These are phyloP conservation scores for Chlamydomonas schloesseri DNA, from an alignment of 139 green algal genomes.

Conservation along the genomic window DNA sequence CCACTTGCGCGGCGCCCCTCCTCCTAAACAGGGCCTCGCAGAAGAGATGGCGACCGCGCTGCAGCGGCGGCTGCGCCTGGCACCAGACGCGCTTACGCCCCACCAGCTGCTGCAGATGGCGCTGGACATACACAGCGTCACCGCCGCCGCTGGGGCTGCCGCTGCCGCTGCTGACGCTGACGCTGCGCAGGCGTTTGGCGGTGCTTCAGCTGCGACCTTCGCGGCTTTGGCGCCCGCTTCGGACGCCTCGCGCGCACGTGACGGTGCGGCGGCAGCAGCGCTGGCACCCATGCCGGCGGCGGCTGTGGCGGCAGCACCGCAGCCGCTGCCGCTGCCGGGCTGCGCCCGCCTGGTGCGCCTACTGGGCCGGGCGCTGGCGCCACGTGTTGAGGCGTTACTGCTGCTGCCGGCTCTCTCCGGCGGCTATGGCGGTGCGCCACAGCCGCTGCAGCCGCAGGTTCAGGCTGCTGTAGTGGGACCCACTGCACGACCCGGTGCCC, in stretches of 20 bases:
- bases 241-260: too few relatives aligned
- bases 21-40: neutral
- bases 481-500: too few relatives aligned
- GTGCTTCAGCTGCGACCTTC: too few relatives aligned
- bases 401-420: too few relatives aligned
- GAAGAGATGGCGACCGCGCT: conserved; percentile 4
- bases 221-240: too few relatives aligned
- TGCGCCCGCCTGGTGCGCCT: neutral
- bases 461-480: too few relatives aligned
- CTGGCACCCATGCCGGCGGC: neutral
- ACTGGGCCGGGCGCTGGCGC: neutral
- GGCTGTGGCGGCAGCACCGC: neutral
- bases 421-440: too few relatives aligned
- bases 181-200: too few relatives aligned
- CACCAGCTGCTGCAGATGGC: neutral
- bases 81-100: neutral
- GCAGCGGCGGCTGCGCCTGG: conserved; percentile 3
- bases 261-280: neutral
- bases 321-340: neutral
- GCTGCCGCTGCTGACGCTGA: neutral
- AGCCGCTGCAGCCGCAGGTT: too few relatives aligned
- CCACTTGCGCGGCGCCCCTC: too few relatives aligned
- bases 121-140: neutral
- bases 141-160: neutral
- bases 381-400: neutral